Evolutionary conservation across 176 grass and related monocot species (phyloP), one percentile per base, ranked within the genome.

Genomic region (Juncus inflexus): DNA sequence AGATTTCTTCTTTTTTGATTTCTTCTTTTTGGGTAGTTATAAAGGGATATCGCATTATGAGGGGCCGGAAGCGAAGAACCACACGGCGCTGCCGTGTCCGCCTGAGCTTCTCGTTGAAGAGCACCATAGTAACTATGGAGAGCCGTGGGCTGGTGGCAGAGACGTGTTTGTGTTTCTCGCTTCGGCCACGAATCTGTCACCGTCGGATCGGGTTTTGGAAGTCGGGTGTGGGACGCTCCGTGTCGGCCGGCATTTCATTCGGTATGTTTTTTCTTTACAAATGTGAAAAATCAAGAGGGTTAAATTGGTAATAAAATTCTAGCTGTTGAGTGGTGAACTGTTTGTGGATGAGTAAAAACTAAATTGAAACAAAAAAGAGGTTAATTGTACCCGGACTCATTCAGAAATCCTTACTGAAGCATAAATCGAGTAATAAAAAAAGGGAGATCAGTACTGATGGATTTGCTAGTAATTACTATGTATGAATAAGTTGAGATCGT

Each of bases 91-190:
- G 42, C 87, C 82, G 5, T 91, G 84, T 57, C 84, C 92, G 0
- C 82, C 84, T 0, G 87, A 91, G 61, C 82, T 97, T 38, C 82
- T 97, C 6, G 92, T 97, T 4, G 92, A 97, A 64, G 92, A 97
- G 79, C 92, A 97, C 77, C 92, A 97, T 66, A 97, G 92, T 45
- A 97, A 97, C 56, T 97, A 97, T 15, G 85, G 92, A 2, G 92
- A 97, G 52, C 87, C 92, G 0, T 91, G 92, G 92, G 92, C 92
- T 0, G 87, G 92, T 9, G 92, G 91, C 50, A 87, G 87, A 0
- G 84, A 91, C 4, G 74, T 97, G 12, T 97, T 97, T 1, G 87
- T 91, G 60, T 97, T 97, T 67, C 87, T 97, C 39, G 82, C 85
- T 1, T 81, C 83, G 1, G 67, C 87, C 8, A 68, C 79, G 0